Conservation (phyloP, 2,329 filamentous ascomycete species). For the Claviceps africana region DNA sequence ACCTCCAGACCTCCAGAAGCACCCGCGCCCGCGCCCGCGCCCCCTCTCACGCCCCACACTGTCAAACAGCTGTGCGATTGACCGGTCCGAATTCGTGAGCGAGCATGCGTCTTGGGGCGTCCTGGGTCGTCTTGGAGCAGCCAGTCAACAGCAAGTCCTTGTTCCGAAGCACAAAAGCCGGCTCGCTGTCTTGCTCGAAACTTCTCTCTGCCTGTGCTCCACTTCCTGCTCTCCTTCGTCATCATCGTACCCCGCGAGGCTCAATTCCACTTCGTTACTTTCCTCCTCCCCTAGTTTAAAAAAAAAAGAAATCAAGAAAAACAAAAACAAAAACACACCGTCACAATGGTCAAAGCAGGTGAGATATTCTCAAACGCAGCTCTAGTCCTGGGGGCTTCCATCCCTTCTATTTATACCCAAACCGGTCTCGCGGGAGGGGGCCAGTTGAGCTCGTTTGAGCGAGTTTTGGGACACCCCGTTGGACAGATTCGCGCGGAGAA, state of each 20-base stretch:
- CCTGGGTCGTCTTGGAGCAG: too few relatives aligned
- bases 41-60: too few relatives aligned
- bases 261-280: not conserved
- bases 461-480: conserved; percentile 27
- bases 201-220: conserved; percentile 7
- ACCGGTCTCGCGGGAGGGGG: conserved; percentile 7
- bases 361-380: conserved; percentile 16
- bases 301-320: conserved; percentile 8
- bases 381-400: not conserved
- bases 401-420: conserved; percentile 11
- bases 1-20: too few relatives aligned
- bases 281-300: conserved; percentile 6
- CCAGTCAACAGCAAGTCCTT: not conserved
- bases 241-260: conserved; percentile 3
- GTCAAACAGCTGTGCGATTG: too few relatives aligned
- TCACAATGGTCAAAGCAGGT: conserved; percentile 99
- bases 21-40: not conserved
- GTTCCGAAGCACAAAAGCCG: not conserved
- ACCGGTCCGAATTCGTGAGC: not conserved
- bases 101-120: not conserved
- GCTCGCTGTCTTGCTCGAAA: conserved; percentile 4
- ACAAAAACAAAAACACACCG: conserved; percentile 28
- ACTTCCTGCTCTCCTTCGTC: conserved; percentile 5
- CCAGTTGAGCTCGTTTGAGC: conserved; percentile 43
- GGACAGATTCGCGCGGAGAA: conserved; percentile 12